Percentiles rank a stretch among this genome's conserved stretches.
Conservation (phyloP, 2,329 filamentous ascomycete genomes). For the Tetracladium maxilliforme region DNA sequence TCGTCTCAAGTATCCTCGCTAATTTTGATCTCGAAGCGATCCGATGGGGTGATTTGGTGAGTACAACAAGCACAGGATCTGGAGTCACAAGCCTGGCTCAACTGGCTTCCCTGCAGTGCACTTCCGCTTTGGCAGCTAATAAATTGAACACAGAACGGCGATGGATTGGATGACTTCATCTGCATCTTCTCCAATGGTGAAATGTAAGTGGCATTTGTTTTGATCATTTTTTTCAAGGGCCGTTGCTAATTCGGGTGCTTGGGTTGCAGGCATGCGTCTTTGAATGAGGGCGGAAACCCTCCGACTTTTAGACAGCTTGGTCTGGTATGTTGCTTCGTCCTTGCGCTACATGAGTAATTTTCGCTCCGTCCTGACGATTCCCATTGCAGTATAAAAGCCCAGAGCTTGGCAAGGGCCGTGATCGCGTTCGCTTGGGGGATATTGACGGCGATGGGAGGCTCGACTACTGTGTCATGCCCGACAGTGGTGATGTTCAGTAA, state of each 20-base stretch:
- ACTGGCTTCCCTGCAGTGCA: too few relatives aligned
- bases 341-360: constrained; percentile 3
- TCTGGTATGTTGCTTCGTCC: too few relatives aligned
- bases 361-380: too few relatives aligned
- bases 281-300: constrained; percentile 9
- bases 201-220: constrained; percentile 1
- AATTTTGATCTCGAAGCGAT: too few relatives aligned
- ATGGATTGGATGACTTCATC: constrained; percentile 7
- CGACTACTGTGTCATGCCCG: constrained; percentile 15
- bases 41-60: too few relatives aligned
- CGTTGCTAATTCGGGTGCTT: constrained; percentile 13
- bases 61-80: too few relatives aligned
- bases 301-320: not conserved
- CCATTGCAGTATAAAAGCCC: too few relatives aligned
- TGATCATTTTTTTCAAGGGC: constrained; percentile 12
- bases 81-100: too few relatives aligned
- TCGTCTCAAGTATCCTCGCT: too few relatives aligned
- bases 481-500: constrained; percentile 10
- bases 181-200: constrained; percentile 5
- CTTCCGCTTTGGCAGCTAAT: too few relatives aligned
- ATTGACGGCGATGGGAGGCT: constrained; percentile 17
- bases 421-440: constrained; percentile 14
- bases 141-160: too few relatives aligned
- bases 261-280: constrained; percentile 7
- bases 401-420: constrained; percentile 7